Base-by-base conservation (phyloP, 2,329 filamentous ascomycete species). In the Diaporthe sp. region DNA sequence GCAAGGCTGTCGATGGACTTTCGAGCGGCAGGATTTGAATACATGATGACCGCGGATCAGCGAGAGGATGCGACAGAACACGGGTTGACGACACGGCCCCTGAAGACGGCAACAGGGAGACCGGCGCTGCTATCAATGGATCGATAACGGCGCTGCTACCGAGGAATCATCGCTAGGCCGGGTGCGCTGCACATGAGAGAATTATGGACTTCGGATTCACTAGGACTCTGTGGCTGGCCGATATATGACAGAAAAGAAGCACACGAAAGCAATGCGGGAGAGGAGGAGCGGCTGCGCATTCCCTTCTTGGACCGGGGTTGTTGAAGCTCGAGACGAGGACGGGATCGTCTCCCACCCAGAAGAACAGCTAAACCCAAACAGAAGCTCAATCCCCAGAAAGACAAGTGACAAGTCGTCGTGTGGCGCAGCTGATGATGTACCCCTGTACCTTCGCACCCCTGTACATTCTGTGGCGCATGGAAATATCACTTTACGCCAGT, bases 1-100 rank as follows among this genome's bases (percentile, higher is more conserved):
- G 90, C 87, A 79, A 93, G 84, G 81, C 90, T 93, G 83, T 94
- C 92, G 80, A 91, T 88, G 78, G 92, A 93, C 85, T 91, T 92
- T 80, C 91, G 89, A 79, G 90, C 89, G 78, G 85, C 88, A 72
- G 86, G 82, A 78, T 89, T 89, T 78, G 90, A 88, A 82, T 88
- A 91, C 92, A 93, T 94, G 84, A 82, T 87, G 80, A 25, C 31
- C 25, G 53, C 28, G n/a, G 22, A 39, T 31, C n/a, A 57, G 68
- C 39, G n/a, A 53, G 31, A 53, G 70, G 57, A 55, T 53, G 75
- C 70, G 57, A 70, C 44, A 53, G 39, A 42, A 53, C 34, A 53
- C 62, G 31, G n/a, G 39, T 57, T 51, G 69, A 65, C 73, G 69
- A 70, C 68, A 46, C 49, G 49, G 67, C 72, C 61, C 53, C 68